Conservation (phyloP, 1,284 basidiomycete species). For the Trichosporon sp. region DNA sequence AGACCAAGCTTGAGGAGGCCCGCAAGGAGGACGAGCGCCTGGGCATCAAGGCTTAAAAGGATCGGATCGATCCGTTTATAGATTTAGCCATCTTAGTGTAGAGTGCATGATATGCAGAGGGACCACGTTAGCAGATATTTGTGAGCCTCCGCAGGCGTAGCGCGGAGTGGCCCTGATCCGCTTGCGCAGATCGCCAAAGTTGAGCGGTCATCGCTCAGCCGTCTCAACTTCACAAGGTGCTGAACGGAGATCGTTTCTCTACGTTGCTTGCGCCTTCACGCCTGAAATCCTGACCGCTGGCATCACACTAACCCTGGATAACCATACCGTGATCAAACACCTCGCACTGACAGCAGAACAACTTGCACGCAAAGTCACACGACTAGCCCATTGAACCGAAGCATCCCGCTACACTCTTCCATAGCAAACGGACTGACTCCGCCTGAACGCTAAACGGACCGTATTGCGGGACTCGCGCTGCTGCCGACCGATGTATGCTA, state of each 20-base stretch:
- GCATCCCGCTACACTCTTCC: neutral
- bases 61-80: neutral
- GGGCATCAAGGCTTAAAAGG: conserved; percentile 34
- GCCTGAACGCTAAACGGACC: neutral
- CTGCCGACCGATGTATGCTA: conserved; percentile 13
- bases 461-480: neutral
- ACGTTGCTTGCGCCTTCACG: no score
- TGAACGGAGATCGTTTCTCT: no score
- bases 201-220: no score
- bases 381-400: neutral
- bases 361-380: neutral
- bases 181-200: no score
- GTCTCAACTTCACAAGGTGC: no score
- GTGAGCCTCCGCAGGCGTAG: no score
- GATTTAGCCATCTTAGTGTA: conserved; percentile 2
- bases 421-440: neutral
- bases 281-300: no score
- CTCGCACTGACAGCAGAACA: neutral
- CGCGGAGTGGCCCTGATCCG: no score
- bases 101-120: neutral
- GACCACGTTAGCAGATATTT: neutral
- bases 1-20: conserved; percentile 63
- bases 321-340: no score
- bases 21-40: conserved; percentile 41
- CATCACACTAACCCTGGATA: no score